Evolutionary conservation across 1,139 yeast genomes (phyloP).

Genomic region (Lodderomyces elongisporus): DNA sequence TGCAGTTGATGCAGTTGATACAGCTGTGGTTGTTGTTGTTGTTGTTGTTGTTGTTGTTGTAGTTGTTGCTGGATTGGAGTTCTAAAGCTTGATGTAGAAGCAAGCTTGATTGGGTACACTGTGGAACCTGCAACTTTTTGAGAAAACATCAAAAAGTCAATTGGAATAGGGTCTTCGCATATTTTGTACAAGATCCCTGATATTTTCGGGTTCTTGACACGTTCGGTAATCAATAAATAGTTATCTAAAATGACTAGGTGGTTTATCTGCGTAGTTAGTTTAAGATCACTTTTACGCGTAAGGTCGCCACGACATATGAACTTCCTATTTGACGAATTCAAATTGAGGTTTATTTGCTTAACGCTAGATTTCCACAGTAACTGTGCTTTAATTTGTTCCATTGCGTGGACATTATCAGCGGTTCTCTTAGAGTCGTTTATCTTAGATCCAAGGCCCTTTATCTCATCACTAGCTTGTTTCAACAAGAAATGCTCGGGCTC

Average conservation of each 20-base stretch:
- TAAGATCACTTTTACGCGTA: constrained; percentile 57
- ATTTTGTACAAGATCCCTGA: constrained; percentile 35
- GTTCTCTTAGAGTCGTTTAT: constrained; percentile 49
- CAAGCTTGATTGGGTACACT: constrained; percentile 17
- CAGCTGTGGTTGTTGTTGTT: too few relatives aligned
- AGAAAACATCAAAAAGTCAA: constrained; percentile 54
- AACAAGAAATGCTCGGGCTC: constrained; percentile 55
- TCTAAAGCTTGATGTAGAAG: constrained; percentile 14
- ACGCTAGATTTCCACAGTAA: constrained; percentile 43
- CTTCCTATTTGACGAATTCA: constrained; percentile 53
- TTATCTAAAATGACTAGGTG: constrained; percentile 70
- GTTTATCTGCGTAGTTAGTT: constrained; percentile 43
- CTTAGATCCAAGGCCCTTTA: constrained; percentile 33
- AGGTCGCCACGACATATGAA: constrained; percentile 60
- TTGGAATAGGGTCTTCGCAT: constrained; percentile 56
- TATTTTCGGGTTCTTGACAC: constrained; percentile 21
- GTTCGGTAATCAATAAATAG: constrained; percentile 63
- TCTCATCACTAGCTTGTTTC: constrained; percentile 45
- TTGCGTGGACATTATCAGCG: constrained; percentile 50
- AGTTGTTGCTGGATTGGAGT: constrained; percentile 15
- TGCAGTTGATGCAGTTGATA: too few relatives aligned
- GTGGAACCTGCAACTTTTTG: constrained; percentile 16
- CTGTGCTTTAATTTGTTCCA: constrained; percentile 44
- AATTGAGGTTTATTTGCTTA: constrained; percentile 42
- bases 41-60: too few relatives aligned